These are phyloP conservation scores for Nicotiana tabacum DNA, from an alignment of 257 asterid genomes.

Conservation along the genomic window DNA sequence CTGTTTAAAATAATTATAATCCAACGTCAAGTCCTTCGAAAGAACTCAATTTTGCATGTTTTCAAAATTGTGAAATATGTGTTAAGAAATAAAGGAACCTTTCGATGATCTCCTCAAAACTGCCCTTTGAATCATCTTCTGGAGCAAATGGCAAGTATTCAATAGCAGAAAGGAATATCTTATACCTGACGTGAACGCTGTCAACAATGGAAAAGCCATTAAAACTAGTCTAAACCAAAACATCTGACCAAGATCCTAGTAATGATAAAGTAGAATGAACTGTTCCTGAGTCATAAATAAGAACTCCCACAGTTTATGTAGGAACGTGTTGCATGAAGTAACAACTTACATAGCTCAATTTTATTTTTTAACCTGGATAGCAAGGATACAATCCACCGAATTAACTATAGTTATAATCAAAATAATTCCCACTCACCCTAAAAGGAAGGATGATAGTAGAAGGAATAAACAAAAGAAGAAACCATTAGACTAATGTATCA, in stretches of 20 bases:
- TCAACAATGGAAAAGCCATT: slow-evolving; percentile 17
- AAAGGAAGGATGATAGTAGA: no score
- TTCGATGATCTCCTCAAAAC: slow-evolving; percentile 89
- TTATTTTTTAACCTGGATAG: no score
- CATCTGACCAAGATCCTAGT: background rate
- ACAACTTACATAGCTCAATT: no score
- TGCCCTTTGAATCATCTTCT: slow-evolving; percentile 68
- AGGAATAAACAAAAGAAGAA: no score
- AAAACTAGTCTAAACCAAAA: background rate
- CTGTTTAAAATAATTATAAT: slow-evolving; percentile 31
- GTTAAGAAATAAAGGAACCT: slow-evolving; percentile 45
- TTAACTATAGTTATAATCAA: no score
- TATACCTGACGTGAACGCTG: slow-evolving; percentile 85
- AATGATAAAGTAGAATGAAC: slow-evolving; percentile 4
- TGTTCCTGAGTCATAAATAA: slow-evolving; percentile 4
- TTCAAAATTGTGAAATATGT: background rate
- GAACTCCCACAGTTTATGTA: background rate
- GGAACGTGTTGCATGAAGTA: no score
- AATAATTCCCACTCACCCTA: no score
- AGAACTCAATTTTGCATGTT: background rate
- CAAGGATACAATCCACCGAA: no score
- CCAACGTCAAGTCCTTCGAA: background rate
- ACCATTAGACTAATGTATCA: no score
- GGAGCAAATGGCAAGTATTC: slow-evolving; percentile 81
- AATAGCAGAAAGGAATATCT: slow-evolving; percentile 81